These are phyloP conservation scores for Agaricus blazei DNA, from an alignment of 768 basidiomycete species.

Conservation along the genomic window DNA sequence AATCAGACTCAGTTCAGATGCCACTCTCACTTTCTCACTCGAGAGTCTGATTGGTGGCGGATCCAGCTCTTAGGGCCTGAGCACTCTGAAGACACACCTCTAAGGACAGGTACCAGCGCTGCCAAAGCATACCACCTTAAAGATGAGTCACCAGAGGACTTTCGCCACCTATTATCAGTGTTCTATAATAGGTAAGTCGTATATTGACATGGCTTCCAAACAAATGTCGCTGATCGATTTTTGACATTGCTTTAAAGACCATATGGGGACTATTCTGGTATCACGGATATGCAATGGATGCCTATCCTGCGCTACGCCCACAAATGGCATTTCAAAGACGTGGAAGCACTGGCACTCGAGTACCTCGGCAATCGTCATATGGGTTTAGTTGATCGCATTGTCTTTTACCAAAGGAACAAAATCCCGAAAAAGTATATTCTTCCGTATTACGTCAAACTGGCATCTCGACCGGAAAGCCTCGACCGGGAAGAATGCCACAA, in stretches of 20 bases:
- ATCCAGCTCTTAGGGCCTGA: conserved; percentile 22
- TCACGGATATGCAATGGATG: conserved; percentile 47
- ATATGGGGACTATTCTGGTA: conserved; percentile 51
- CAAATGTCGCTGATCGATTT: too few species aligned
- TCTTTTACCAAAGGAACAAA: conserved; percentile 46
- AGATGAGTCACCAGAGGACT: conserved; percentile 37
- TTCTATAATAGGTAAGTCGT: conserved; percentile 56
- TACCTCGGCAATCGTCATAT: conserved; percentile 11
- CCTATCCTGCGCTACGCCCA: conserved; percentile 53
- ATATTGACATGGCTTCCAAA: too few species aligned
- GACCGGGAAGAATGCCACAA: conserved; percentile 46
- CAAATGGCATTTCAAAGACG: conserved; percentile 50
- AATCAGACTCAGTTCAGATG: conserved; percentile 39
- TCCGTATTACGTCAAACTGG: conserved; percentile 51
- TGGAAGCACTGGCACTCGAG: conserved; percentile 51
- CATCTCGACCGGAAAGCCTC: conserved; percentile 43
- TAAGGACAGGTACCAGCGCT: conserved; percentile 27
- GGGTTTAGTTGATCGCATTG: conserved; percentile 25
- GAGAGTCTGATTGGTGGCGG: conserved; percentile 45
- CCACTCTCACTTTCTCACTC: conserved; percentile 47
- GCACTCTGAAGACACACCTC: conserved; percentile 21
- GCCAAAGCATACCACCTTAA: conserved; percentile 32
- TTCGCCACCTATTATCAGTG: conserved; percentile 53
- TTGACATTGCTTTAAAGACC: too few species aligned
- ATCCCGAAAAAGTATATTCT: conserved; percentile 45